phyloP scores from a whole-genome alignment of 1,284 basidiomycete species.

The Austroboletus sp. region DNA sequence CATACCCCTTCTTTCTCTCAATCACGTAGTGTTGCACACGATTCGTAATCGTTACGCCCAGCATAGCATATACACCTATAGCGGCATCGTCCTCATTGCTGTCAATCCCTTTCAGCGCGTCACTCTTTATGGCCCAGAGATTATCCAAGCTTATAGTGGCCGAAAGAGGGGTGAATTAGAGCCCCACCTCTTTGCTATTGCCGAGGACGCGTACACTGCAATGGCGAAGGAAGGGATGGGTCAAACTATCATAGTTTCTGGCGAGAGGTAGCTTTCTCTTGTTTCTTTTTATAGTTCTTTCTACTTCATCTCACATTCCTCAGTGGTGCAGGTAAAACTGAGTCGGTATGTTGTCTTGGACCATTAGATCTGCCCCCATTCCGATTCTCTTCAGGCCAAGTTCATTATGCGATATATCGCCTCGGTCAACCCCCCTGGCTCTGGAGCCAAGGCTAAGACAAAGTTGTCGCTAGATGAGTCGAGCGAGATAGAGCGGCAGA shows the following conservation, averaged over 20 bases:
- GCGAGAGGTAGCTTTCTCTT: constrained; percentile 80
- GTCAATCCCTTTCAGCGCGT: constrained; percentile 97
- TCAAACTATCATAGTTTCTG: constrained; percentile 98
- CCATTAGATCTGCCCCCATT: constrained; percentile 1
- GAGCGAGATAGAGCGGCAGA: constrained; percentile 94
- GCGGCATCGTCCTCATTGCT: constrained; percentile 95
- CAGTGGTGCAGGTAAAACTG: constrained; percentile 96
- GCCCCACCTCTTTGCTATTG: constrained; percentile 97
- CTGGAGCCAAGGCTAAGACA: constrained; percentile 55
- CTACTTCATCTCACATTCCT: constrained; percentile 21
- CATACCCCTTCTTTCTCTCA: background rate
- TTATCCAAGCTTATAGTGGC: constrained; percentile 95
- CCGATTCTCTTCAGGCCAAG: constrained; percentile 62
- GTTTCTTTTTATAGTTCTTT: constrained; percentile 6
- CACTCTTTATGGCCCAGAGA: constrained; percentile 88
- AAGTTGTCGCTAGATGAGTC: constrained; percentile 74
- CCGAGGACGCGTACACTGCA: constrained; percentile 96
- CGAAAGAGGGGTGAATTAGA: constrained; percentile 90
- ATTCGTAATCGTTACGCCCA: constrained; percentile 95
- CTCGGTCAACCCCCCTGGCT: constrained; percentile 84
- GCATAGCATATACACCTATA: constrained; percentile 97
- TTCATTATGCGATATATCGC: constrained; percentile 99
- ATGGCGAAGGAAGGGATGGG: constrained; percentile 94
- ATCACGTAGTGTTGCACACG: constrained; percentile 78
- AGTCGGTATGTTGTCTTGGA: constrained; percentile 60